Conservation (phyloP, 306 rosid species). For the Clitoria ternatea region DNA sequence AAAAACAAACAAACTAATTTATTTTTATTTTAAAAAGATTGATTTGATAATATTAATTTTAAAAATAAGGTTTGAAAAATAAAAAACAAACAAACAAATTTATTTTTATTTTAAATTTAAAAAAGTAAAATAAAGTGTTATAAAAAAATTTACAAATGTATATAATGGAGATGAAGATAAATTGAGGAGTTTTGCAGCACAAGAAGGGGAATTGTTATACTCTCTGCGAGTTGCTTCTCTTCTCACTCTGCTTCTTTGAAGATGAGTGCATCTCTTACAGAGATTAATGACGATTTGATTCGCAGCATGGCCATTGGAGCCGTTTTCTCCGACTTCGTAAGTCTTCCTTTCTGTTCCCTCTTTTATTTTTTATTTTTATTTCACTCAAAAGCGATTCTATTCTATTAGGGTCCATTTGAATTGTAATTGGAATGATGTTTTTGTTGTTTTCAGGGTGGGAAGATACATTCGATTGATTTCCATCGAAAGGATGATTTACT, state of each 20-base stretch:
- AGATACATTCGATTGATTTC: constrained; percentile 78
- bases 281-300: constrained; percentile 61
- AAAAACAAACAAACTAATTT: too few relatives aligned
- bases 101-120: too few relatives aligned
- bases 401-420: neutral
- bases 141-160: too few relatives aligned
- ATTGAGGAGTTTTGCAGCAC: too few relatives aligned
- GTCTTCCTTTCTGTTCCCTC: neutral
- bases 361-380: neutral
- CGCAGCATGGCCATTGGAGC: constrained; percentile 89
- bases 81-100: too few relatives aligned
- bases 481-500: constrained; percentile 91
- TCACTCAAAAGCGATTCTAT: too few relatives aligned
- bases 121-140: too few relatives aligned
- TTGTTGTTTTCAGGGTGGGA: constrained; percentile 62
- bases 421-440: too few relatives aligned
- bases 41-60: too few relatives aligned
- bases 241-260: neutral
- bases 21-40: too few relatives aligned
- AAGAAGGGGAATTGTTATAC: neutral
- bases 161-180: too few relatives aligned
- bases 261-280: constrained; percentile 55
- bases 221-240: neutral
- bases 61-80: too few relatives aligned
- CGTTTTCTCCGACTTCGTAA: constrained; percentile 85